These are phyloP conservation scores for Yamadazyma nakazawae DNA, from an alignment of 805 yeast genomes.

Conservation along the genomic window DNA sequence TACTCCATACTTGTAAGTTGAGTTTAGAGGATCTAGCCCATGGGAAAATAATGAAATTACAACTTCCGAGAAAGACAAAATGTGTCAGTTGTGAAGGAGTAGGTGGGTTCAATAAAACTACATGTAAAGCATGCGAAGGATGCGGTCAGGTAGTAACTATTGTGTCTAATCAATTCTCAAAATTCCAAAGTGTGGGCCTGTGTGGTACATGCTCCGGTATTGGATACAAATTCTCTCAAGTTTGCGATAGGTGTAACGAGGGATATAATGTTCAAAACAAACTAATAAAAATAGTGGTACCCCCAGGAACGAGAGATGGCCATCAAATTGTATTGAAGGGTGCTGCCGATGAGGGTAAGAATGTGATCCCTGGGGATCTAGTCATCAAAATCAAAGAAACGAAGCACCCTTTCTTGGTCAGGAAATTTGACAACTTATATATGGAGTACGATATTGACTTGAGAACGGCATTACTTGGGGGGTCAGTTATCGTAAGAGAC, in stretches of 20 bases:
- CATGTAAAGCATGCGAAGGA: slow-evolving; percentile 43
- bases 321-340: slow-evolving; percentile 52
- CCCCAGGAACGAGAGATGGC: slow-evolving; percentile 54
- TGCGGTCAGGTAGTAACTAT: slow-evolving; percentile 45
- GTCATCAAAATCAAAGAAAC: slow-evolving; percentile 49
- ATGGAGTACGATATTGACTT: slow-evolving; percentile 47
- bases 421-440: slow-evolving; percentile 45
- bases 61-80: slow-evolving; percentile 46
- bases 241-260: slow-evolving; percentile 25
- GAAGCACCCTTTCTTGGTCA: slow-evolving; percentile 34
- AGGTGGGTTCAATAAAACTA: slow-evolving; percentile 44
- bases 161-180: slow-evolving; percentile 40
- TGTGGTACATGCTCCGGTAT: slow-evolving; percentile 36
- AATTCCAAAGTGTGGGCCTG: slow-evolving; percentile 31
- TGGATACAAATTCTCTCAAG: slow-evolving; percentile 29
- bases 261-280: slow-evolving; percentile 48
- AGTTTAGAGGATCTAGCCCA: slow-evolving; percentile 53
- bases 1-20: slow-evolving; percentile 52
- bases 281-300: slow-evolving; percentile 49
- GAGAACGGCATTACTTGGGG: slow-evolving; percentile 58
- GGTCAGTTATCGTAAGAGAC: slow-evolving; percentile 35
- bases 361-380: slow-evolving; percentile 65
- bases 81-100: slow-evolving; percentile 52
- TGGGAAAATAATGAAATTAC: slow-evolving; percentile 56
- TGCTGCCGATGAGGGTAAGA: slow-evolving; percentile 63